Conservation (phyloP, 2,329 filamentous ascomycete species). For the Sordariomycetes sp. region DNA sequence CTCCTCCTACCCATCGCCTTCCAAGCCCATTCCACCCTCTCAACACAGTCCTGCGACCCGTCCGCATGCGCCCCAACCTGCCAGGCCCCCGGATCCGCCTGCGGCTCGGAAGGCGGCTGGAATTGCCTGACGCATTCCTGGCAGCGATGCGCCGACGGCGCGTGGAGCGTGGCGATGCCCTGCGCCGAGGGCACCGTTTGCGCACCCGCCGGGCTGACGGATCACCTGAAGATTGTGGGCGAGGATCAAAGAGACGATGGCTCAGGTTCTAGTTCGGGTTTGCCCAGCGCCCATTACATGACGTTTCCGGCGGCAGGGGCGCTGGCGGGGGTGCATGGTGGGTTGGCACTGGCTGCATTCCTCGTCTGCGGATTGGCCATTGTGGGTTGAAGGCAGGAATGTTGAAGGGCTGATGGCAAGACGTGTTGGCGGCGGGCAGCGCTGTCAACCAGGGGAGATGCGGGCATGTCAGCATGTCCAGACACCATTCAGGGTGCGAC, state of each 20-base stretch:
- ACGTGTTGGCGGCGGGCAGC: background rate
- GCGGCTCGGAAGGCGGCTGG: constrained; percentile 38
- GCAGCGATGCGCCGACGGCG: constrained; percentile 37
- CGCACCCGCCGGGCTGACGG: constrained; percentile 27
- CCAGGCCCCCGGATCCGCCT: constrained; percentile 14
- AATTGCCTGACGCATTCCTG: constrained; percentile 38
- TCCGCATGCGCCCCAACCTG: background rate
- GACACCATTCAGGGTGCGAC: background rate
- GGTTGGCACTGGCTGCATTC: background rate
- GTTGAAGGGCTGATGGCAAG: background rate
- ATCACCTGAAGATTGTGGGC: constrained; percentile 25
- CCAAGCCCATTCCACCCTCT: constrained; percentile 4
- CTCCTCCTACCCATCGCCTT: constrained; percentile 2
- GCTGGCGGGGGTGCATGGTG: background rate
- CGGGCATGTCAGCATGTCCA: too few relatives aligned
- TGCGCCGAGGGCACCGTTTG: constrained; percentile 35
- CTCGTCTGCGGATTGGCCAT: background rate
- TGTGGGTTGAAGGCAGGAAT: background rate
- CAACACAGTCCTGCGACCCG: constrained; percentile 8
- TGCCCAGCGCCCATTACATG: background rate
- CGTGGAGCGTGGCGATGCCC: constrained; percentile 32
- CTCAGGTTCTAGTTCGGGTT: background rate
- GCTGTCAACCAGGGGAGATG: too few relatives aligned
- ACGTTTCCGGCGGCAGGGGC: background rate
- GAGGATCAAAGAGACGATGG: background rate